These are phyloP conservation scores for Quillaja saponaria DNA, from an alignment of 306 rosid species.

Conservation along the genomic window DNA sequence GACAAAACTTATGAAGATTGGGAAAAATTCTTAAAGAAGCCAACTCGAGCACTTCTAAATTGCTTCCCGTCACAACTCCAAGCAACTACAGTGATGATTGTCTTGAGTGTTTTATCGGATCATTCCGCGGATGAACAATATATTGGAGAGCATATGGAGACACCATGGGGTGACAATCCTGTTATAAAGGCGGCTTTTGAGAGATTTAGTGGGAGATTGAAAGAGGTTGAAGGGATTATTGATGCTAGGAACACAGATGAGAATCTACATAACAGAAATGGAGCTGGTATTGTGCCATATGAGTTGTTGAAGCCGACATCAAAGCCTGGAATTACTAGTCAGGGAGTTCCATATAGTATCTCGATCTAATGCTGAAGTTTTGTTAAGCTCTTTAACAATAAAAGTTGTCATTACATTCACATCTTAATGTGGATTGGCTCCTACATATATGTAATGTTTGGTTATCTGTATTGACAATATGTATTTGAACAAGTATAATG, in stretches of 20 bases:
- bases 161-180: conserved; percentile 41
- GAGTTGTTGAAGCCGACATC: conserved; percentile 54
- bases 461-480: no score
- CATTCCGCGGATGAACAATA: conserved; percentile 55
- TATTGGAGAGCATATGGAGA: conserved; percentile 34
- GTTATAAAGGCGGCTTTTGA: conserved; percentile 33
- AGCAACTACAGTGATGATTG: conserved; percentile 35
- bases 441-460: no score
- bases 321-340: conserved; percentile 49
- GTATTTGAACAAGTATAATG: no score
- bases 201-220: conserved; percentile 33
- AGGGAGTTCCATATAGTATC: conserved; percentile 47
- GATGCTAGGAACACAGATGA: conserved; percentile 43
- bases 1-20: conserved; percentile 44
- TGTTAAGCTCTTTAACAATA: no score
- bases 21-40: conserved; percentile 35
- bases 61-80: conserved; percentile 53
- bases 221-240: conserved; percentile 43
- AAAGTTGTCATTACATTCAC: no score
- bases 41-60: conserved; percentile 37
- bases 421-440: no score
- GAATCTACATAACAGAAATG: conserved; percentile 38
- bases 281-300: conserved; percentile 50
- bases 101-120: conserved; percentile 40
- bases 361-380: conserved; percentile 29